Percentiles rank a stretch among this genome's conserved stretches.
phyloP scores from a whole-genome alignment of 1,284 basidiomycete genomes.

The Phylloporus sp. region DNA sequence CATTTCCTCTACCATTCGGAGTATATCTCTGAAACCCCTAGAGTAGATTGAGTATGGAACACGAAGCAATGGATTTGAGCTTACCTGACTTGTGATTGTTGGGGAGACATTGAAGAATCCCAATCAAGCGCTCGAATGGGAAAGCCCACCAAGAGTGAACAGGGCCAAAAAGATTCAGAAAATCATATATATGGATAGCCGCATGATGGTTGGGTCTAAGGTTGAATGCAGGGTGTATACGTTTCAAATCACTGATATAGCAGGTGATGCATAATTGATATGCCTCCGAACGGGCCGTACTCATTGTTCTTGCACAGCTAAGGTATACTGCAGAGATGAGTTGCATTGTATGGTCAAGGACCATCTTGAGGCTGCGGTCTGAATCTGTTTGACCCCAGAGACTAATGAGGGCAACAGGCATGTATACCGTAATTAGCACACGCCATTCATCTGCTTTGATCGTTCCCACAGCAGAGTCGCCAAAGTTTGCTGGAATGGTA shows the following conservation, averaged over 20 bases:
- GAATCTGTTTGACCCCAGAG: neutral
- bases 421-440: neutral
- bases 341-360: neutral
- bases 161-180: neutral
- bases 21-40: no score
- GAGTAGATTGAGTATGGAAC: no score
- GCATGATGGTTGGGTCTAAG: neutral
- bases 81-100: constrained; percentile 2
- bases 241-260: neutral
- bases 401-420: neutral
- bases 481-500: neutral
- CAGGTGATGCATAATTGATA: neutral
- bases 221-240: neutral
- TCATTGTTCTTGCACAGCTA: neutral
- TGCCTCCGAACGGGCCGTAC: neutral
- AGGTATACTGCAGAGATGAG: neutral
- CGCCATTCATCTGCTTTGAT: constrained; percentile 5
- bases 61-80: no score
- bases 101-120: neutral
- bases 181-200: neutral
- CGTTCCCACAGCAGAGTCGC: neutral
- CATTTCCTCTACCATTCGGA: no score
- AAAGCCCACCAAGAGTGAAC: constrained; percentile 4
- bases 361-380: neutral
- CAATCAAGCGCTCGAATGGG: constrained; percentile 2